Evolutionary conservation across 1,284 basidiomycete genomes (phyloP).

Genomic region (Trichosporon sp.): DNA sequence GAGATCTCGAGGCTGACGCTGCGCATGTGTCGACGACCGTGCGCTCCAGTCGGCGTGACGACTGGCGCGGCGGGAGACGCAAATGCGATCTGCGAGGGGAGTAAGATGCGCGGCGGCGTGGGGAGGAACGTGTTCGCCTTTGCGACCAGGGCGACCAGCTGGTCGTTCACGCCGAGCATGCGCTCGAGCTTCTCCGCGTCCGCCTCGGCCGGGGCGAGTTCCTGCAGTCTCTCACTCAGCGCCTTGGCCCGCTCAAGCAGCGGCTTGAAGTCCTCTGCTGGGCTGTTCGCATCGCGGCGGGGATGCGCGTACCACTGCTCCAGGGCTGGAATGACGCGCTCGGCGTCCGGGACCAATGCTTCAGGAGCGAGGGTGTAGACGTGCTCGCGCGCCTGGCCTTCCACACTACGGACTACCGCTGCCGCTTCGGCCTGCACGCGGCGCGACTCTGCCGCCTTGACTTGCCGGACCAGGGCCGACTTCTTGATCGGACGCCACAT

Average conservation of each 20-base stretch:
- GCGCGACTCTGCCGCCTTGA: slow-evolving; percentile 45
- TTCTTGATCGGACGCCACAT: slow-evolving; percentile 52
- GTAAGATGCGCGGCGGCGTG: slow-evolving; percentile 30
- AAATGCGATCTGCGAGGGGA: slow-evolving; percentile 36
- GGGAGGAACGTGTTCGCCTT: slow-evolving; percentile 36
- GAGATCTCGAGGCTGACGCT: slow-evolving; percentile 54
- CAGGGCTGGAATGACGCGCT: slow-evolving; percentile 47
- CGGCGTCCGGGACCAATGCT: slow-evolving; percentile 55
- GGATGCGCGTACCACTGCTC: slow-evolving; percentile 35
- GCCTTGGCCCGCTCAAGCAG: slow-evolving; percentile 54
- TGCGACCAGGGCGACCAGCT: slow-evolving; percentile 54
- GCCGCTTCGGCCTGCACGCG: slow-evolving; percentile 39
- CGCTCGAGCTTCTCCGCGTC: slow-evolving; percentile 54
- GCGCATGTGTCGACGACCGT: slow-evolving; percentile 31
- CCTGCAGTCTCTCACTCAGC: slow-evolving; percentile 57
- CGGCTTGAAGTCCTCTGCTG: slow-evolving; percentile 34
- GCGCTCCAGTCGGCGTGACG: slow-evolving; percentile 9
- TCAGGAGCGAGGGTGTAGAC: slow-evolving; percentile 52
- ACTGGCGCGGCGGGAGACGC: slow-evolving; percentile 15
- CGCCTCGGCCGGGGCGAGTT: slow-evolving; percentile 57
- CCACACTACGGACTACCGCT: slow-evolving; percentile 32
- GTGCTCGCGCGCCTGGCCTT: slow-evolving; percentile 41
- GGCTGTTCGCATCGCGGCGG: slow-evolving; percentile 13
- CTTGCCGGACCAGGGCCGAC: slow-evolving; percentile 46
- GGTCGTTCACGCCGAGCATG: slow-evolving; percentile 66